Evolutionary conservation across 2,329 filamentous ascomycete genomes (phyloP).

Genomic region (Mariannaea sp.): DNA sequence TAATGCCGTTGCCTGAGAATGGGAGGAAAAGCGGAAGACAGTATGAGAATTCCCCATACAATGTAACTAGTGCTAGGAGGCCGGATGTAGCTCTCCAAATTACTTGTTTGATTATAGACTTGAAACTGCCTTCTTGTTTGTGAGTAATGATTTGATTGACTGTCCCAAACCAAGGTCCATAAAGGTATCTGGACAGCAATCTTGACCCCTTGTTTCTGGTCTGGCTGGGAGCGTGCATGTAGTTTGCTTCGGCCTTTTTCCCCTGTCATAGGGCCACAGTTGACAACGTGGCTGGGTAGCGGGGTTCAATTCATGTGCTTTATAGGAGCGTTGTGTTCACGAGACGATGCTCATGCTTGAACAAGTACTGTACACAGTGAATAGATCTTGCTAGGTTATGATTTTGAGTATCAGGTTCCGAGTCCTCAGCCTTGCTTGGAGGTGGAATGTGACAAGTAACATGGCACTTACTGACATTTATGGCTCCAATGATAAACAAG

Average conservation of each 20-base stretch:
- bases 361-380: too few relatives aligned
- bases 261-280: too few relatives aligned
- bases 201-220: too few relatives aligned
- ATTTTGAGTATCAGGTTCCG: conserved; percentile 3
- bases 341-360: too few relatives aligned
- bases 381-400: too few relatives aligned
- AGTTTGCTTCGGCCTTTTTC: too few relatives aligned
- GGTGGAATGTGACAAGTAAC: not conserved
- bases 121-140: conserved; percentile 29
- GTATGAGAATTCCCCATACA: conserved; percentile 46
- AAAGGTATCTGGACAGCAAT: too few relatives aligned
- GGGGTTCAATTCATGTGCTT: too few relatives aligned
- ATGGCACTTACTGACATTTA: not conserved
- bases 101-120: conserved; percentile 44
- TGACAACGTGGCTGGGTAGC: too few relatives aligned
- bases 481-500: too few relatives aligned
- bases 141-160: conserved; percentile 7
- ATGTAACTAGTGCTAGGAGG: conserved; percentile 44
- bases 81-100: conserved; percentile 41
- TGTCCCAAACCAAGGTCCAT: not conserved
- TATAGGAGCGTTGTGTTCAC: too few relatives aligned
- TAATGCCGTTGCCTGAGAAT: conserved; percentile 36
- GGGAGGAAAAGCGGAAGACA: conserved; percentile 40
- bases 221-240: too few relatives aligned
- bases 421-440: not conserved